Base-by-base conservation (phyloP, 352 stramenopile genomes). In the Pythium coloratum region DNA sequence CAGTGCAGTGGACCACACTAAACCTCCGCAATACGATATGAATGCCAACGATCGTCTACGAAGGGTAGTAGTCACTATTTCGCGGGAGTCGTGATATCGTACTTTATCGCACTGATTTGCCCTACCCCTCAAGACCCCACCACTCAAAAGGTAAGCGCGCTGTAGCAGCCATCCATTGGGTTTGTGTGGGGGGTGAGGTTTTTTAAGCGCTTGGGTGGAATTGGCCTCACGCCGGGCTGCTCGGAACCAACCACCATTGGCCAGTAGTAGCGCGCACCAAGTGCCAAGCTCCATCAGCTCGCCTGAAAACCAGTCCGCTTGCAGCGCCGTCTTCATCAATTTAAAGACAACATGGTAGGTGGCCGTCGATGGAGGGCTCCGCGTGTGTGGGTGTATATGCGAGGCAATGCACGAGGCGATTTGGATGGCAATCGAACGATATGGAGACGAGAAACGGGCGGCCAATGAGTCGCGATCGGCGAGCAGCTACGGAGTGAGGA, bases 281-380 rank as follows among this genome's bases (percentile, higher is more conserved):
- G 42, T 59, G 26, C 50, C 57, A 64, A 64, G 55, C 55, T 28
- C 30, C 34, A 55, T 60, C 24, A 44, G 34, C 34, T 40, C 20
- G 20, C n/a, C 49, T 42, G 53, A 67, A 68, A 72, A 62, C 70
- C 80, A 89, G 76, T 92, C 81, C 84, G 82, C 80, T 89, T 92
- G 81, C 81, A 78, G 78, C 80, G 72, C 73, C 74, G 81, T 86
- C 82, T 89, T 76, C 77, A 84, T 84, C 81, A 93, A 91, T 68
- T 66, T 70, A 86, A 89, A 90, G 81, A 82, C 84, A 93, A 89
- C 80, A 92, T 93, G 84, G 84, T 93, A 90, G 70, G 84, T 82
- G 38, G 28, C 56, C 57, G 56, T 44, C 8, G 53, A 18, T 46
- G 18, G 55, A 38, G 55, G 6, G 55, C 34, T 40, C 20, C 32